A percentile compares a stretch with the other conserved stretches of the same genome.
phyloP scores from a whole-genome alignment of 2,329 filamentous ascomycete genomes.

The Claviceps citrina region DNA sequence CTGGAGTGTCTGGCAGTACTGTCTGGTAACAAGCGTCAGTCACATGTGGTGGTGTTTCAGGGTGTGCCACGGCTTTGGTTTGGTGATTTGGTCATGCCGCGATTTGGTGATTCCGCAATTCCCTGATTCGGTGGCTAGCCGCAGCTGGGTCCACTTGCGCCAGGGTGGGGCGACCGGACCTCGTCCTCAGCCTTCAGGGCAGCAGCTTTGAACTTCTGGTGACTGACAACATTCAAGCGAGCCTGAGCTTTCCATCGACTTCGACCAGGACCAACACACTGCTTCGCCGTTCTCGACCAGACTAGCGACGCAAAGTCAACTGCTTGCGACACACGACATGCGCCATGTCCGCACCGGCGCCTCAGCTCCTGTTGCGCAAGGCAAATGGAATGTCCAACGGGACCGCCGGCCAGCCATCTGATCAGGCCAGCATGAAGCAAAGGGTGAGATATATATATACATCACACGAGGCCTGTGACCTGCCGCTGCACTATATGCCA shows the following conservation, averaged over 20 bases:
- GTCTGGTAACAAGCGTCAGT: too few species aligned
- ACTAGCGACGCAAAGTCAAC: not conserved
- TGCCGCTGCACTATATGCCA: not conserved
- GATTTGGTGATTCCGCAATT: too few species aligned
- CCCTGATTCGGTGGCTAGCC: too few species aligned
- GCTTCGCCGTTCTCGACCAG: constrained; percentile 1
- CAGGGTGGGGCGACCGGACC: too few species aligned
- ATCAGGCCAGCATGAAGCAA: constrained; percentile 13
- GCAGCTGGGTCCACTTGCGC: not conserved
- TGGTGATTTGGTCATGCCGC: too few species aligned
- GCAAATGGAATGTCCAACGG: constrained; percentile 17
- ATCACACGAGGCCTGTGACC: not conserved
- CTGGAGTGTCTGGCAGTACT: too few species aligned
- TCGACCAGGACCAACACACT: not conserved
- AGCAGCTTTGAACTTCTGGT: too few species aligned
- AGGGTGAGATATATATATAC: constrained; percentile 2
- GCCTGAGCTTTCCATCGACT: not conserved
- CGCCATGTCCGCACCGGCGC: constrained; percentile 22
- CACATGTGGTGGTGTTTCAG: too few species aligned
- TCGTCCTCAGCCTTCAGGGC: too few species aligned
- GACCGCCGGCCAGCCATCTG: constrained; percentile 10
- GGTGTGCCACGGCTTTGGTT: too few species aligned
- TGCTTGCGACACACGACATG: constrained; percentile 11
- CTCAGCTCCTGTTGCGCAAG: constrained; percentile 22
- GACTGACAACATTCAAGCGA: not conserved